phyloP scores from a whole-genome alignment of 345 rosid species.

The Eucalyptus cladocalyx region DNA sequence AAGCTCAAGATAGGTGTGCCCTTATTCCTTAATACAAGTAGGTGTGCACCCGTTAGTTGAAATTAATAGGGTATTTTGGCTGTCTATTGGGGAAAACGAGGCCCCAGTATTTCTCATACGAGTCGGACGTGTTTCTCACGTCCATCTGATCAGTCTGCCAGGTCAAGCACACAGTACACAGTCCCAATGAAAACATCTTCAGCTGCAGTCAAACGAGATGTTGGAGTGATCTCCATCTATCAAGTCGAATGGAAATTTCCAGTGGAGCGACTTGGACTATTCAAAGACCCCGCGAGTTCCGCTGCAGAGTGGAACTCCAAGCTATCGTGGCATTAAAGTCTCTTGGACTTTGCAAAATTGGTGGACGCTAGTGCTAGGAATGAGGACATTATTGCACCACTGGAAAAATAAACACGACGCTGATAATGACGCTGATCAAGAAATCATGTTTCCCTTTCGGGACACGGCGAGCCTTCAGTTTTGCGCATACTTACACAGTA shows the following conservation, averaged over 20 bases:
- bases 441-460: neutral
- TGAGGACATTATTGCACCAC: neutral
- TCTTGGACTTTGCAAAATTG: neutral
- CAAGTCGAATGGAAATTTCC: neutral
- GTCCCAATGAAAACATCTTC: neutral
- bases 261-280: neutral
- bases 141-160: neutral
- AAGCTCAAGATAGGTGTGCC: neutral
- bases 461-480: neutral
- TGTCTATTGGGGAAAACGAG: constrained; percentile 23
- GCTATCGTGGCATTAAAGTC: neutral
- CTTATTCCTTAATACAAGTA: neutral
- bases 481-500: neutral
- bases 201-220: neutral
- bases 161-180: neutral
- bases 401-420: neutral
- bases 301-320: neutral
- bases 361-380: neutral
- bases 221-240: neutral
- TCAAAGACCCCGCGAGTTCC: neutral
- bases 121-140: neutral
- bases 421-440: neutral
- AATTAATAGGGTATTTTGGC: constrained; percentile 32
- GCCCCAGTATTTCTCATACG: constrained; percentile 32
- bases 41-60: constrained; percentile 2